A percentile compares a stretch with the other conserved stretches of the same genome.
Conservation (phyloP, 495 filamentous ascomycete species). For the Cercophora newfieldiana region DNA sequence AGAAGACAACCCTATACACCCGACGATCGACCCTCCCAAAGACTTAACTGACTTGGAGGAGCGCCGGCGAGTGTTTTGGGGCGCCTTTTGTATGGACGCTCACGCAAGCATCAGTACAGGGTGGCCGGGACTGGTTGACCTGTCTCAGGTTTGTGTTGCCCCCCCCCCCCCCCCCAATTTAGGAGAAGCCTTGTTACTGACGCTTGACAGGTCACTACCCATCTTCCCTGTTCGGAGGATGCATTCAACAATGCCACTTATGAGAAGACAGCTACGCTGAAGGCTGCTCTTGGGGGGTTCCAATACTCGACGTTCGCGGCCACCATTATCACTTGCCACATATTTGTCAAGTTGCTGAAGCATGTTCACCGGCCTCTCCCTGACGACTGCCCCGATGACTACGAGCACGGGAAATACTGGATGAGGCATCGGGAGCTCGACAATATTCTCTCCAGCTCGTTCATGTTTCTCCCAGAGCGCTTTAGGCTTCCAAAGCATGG, state of each 20-base stretch:
- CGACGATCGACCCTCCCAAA: constrained; percentile 38
- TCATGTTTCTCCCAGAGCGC: constrained; percentile 48
- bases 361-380: constrained; percentile 44
- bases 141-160: constrained; percentile 33
- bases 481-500: constrained; percentile 42
- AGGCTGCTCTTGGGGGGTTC: constrained; percentile 38
- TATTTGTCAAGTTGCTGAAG: constrained; percentile 44
- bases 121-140: constrained; percentile 48
- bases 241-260: constrained; percentile 39
- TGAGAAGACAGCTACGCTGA: constrained; percentile 35
- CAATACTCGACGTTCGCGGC: constrained; percentile 44
- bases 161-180: neutral
- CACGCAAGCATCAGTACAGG: constrained; percentile 50
- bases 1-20: constrained; percentile 37
- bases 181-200: constrained; percentile 11
- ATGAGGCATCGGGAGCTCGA: constrained; percentile 49
- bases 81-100: constrained; percentile 50
- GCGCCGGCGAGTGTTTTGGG: constrained; percentile 55
- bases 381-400: constrained; percentile 41
- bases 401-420: constrained; percentile 44
- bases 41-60: constrained; percentile 55
- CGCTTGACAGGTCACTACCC: constrained; percentile 40
- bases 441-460: constrained; percentile 44
- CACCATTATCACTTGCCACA: constrained; percentile 39
- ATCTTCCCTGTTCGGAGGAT: constrained; percentile 46